These are phyloP conservation scores for Hippophae rhamnoides DNA, from an alignment of 306 rosid species.

Conservation along the genomic window DNA sequence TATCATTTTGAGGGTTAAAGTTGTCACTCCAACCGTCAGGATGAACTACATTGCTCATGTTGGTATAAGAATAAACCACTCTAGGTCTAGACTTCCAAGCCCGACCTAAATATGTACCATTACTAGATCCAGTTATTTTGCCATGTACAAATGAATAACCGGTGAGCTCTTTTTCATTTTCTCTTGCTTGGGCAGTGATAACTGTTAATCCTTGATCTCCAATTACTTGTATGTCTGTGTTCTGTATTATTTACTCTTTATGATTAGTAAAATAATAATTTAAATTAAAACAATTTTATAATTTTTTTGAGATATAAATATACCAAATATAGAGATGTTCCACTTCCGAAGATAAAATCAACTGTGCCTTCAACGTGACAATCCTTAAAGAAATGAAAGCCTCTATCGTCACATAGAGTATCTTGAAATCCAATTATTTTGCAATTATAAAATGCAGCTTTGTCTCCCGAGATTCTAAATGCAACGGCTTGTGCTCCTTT, in stretches of 20 bases:
- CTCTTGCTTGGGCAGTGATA: slow-evolving; percentile 43
- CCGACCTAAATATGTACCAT: slow-evolving; percentile 36
- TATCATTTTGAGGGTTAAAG: slow-evolving; percentile 1
- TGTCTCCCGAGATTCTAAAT: slow-evolving; percentile 28
- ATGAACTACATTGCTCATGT: slow-evolving; percentile 16
- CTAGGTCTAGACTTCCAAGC: slow-evolving; percentile 38
- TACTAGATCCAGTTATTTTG: slow-evolving; percentile 26
- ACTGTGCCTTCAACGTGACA: slow-evolving; percentile 39
- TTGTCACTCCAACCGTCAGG: slow-evolving; percentile 37
- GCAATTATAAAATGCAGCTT: too few species aligned
- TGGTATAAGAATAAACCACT: slow-evolving; percentile 35
- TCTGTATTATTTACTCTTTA: slow-evolving; percentile 15
- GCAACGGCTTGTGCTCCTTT: slow-evolving; percentile 36
- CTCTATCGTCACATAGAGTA: too few species aligned
- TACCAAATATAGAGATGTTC: slow-evolving; percentile 39
- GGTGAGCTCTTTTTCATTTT: background rate
- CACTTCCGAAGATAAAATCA: slow-evolving; percentile 31
- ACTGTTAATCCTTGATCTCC: slow-evolving; percentile 18
- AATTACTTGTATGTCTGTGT: slow-evolving; percentile 20
- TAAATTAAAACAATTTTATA: background rate
- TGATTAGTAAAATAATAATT: background rate
- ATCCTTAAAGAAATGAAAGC: slow-evolving; percentile 36
- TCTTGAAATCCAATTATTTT: too few species aligned
- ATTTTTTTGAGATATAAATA: background rate
- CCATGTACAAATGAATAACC: slow-evolving; percentile 52